Evolutionary conservation across 768 basidiomycete species (phyloP).

Genomic region (Coprinopsis sp.): DNA sequence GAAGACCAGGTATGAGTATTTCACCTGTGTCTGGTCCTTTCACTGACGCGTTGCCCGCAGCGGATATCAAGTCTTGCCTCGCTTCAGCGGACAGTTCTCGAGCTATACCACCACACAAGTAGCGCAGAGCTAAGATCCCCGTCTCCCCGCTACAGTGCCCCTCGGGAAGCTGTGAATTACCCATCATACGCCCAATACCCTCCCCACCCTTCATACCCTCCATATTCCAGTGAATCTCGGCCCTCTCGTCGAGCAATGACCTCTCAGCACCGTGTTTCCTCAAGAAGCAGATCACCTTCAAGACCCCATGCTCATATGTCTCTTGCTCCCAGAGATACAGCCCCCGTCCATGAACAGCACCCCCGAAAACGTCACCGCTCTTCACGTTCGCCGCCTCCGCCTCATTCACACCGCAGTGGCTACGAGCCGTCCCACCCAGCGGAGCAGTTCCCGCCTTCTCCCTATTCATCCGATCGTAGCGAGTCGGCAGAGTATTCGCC

Average conservation of each 20-base stretch:
- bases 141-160: constrained; percentile 12
- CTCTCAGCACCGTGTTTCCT: constrained; percentile 29
- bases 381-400: constrained; percentile 48
- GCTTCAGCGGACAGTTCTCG: constrained; percentile 67
- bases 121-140: constrained; percentile 18
- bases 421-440: constrained; percentile 37
- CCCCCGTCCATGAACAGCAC: constrained; percentile 35
- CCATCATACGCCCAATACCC: constrained; percentile 36
- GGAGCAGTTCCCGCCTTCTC: constrained; percentile 63
- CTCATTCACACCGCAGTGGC: constrained; percentile 32
- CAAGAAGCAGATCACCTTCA: constrained; percentile 39
- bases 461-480: constrained; percentile 64
- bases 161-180: constrained; percentile 28
- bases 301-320: constrained; percentile 27
- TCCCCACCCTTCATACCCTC: constrained; percentile 18
- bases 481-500: constrained; percentile 69
- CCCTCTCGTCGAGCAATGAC: constrained; percentile 27
- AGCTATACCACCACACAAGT: constrained; percentile 41
- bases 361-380: constrained; percentile 61
- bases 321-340: constrained; percentile 27
- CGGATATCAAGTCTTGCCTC: constrained; percentile 67
- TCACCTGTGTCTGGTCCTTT: constrained; percentile 4
- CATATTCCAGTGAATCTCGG: constrained; percentile 27
- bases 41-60: constrained; percentile 30
- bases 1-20: constrained; percentile 78